These are phyloP conservation scores for Steccherinum ochraceum DNA, from an alignment of 768 basidiomycete species.

Conservation along the genomic window DNA sequence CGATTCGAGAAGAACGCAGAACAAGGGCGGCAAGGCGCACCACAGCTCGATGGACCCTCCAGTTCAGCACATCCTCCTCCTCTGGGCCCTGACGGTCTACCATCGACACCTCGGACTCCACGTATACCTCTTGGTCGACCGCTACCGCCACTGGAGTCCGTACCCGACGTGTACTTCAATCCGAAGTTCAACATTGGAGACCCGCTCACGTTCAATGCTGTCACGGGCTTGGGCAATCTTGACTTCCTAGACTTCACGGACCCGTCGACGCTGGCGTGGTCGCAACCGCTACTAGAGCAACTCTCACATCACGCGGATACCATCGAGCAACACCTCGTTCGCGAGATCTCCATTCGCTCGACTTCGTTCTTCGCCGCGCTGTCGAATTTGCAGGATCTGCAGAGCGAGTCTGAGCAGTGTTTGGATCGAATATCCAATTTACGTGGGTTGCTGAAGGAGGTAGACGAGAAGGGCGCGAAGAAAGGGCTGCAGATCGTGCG, in stretches of 20 bases:
- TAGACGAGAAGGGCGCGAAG: conserved; percentile 72
- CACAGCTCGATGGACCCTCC: conserved; percentile 19
- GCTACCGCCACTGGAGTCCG: conserved; percentile 65
- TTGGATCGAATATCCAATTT: conserved; percentile 69
- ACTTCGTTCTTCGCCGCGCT: conserved; percentile 96
- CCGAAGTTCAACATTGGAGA: conserved; percentile 75
- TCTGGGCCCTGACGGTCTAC: background rate
- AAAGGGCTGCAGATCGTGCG: conserved; percentile 74
- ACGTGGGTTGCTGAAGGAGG: conserved; percentile 62
- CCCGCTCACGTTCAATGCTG: conserved; percentile 67
- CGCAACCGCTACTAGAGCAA: conserved; percentile 76
- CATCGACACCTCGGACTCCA: conserved; percentile 21
- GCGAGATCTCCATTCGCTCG: conserved; percentile 86
- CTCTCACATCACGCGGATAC: conserved; percentile 91
- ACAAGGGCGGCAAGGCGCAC: conserved; percentile 25
- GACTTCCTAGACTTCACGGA: conserved; percentile 34
- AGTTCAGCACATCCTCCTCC: conserved; percentile 4
- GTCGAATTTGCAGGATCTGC: conserved; percentile 88
- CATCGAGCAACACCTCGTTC: conserved; percentile 89
- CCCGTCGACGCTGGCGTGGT: conserved; percentile 56
- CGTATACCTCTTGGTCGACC: conserved; percentile 31
- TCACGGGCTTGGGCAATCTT: conserved; percentile 43
- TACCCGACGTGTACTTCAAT: conserved; percentile 81
- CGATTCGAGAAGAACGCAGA: conserved; percentile 48
- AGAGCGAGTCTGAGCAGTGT: conserved; percentile 82